Conservation (phyloP, 208 protist genomes). For the Lotmaria passim region DNA sequence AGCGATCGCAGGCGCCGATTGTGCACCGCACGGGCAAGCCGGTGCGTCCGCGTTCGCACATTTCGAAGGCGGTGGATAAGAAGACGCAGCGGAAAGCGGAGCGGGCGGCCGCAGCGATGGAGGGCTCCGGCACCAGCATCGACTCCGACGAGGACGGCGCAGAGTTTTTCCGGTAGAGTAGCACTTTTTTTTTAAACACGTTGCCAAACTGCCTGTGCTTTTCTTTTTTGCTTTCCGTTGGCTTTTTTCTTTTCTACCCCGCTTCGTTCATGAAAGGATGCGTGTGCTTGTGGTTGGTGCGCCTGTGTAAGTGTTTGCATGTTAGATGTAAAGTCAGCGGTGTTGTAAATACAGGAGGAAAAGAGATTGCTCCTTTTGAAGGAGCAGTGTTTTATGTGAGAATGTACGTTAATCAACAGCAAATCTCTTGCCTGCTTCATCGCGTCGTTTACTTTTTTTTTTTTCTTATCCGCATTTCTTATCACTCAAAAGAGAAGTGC, state of each 20-base stretch:
- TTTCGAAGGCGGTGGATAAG: conserved; percentile 38
- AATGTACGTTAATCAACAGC: too few relatives aligned
- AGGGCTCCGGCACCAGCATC: conserved; percentile 33
- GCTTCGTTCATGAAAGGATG: too few relatives aligned
- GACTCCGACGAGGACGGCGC: conserved; percentile 48
- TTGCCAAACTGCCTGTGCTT: conserved; percentile 1
- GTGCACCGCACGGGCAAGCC: conserved; percentile 76
- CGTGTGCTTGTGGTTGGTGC: too few relatives aligned
- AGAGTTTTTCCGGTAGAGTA: conserved; percentile 50
- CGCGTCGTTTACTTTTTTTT: too few relatives aligned
- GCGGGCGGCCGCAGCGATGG: conserved; percentile 40
- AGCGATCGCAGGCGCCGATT: conserved; percentile 85
- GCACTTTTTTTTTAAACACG: too few relatives aligned
- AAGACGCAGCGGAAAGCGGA: conserved; percentile 34
- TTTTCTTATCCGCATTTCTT: conserved; percentile 10
- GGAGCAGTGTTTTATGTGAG: too few relatives aligned
- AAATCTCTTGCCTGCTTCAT: too few relatives aligned
- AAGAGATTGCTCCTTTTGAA: too few relatives aligned
- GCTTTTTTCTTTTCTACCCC: conserved; percentile 14
- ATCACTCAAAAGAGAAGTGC: neutral
- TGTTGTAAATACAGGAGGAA: too few relatives aligned
- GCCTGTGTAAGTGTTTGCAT: too few relatives aligned
- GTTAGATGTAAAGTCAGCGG: too few relatives aligned
- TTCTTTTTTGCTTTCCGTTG: neutral
- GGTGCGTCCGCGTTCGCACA: conserved; percentile 83